Base-by-base conservation (phyloP, 1,284 basidiomycete genomes). In the Cystobasidium slooffiae region DNA sequence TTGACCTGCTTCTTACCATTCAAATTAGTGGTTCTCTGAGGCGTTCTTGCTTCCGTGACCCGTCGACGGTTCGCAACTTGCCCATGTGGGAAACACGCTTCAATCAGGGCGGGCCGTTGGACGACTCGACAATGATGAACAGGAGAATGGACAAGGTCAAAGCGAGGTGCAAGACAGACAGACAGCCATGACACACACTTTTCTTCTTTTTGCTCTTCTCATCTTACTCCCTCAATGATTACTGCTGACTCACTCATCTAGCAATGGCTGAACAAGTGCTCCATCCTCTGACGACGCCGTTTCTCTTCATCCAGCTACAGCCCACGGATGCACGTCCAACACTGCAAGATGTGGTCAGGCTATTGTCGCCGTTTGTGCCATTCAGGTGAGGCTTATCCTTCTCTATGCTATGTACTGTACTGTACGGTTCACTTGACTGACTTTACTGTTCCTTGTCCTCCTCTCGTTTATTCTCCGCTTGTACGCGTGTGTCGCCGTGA, bases 231-330 rank as follows among this genome's bases (percentile, higher is more conserved):
- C 49, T 52, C 20, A 20, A 22, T 22, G 64, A 9, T 24, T 16
- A 24, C 8, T 41, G 8, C 49, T 12, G 63, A 24, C 31, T 67
- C 9, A 10, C 39, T 67, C 47, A 12, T 18, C 9, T 6, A n/a
- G 10, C 14, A 22, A 51, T 67, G 31, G 18, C 24, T 49, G 18
- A 47, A 18, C 18, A n/a, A 8, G 16, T 8, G 8, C 22, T 37
- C 12, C 51, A 37, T 20, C 64, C 52, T 47, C 24, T 53, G 24
- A 6, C 64, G 1, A 53, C 64, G 12, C 24, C 49, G 6, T 37
- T 67, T 14, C 64, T 67, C 31, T 67, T 20, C 49, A 20, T 67
- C 3, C 64, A 55, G 52, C 49, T 67, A 3, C 31, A 67, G 22
- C 62, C 62, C 22, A 6, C 44, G 47, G 31, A 47, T 16, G 44